Base-by-base conservation (phyloP, 2,329 filamentous ascomycete genomes). In the Stemphylium lycopersici region DNA sequence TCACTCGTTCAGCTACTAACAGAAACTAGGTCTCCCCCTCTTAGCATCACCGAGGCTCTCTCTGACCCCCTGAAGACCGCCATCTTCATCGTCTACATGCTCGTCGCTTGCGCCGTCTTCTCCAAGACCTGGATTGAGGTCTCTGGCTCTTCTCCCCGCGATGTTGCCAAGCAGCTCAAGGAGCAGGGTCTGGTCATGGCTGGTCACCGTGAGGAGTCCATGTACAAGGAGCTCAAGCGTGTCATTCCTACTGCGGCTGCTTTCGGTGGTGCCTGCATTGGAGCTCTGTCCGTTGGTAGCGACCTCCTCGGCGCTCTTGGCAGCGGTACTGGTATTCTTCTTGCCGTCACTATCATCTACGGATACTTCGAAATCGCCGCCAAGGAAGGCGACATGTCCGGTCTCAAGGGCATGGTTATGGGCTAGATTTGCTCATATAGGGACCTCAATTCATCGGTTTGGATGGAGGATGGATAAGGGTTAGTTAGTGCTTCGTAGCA, bases 81-180 rank as follows among this genome's bases (percentile, higher is more conserved):
- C 56, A 85, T 96, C 74, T 99, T 99, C 82, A 91, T 98, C 66
- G 84, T 88, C 65, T 99, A 98, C 84, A 99, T 99, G 93, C 88
- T 99, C 55, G 90, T 91, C 70, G 96, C 96, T 66, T 99, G 95
- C 76, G 93, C 93, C 58, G 87, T 98, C 77, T 99, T 99, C 86
- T 97, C 93, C 80, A 99, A 99, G 90, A 99, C 96, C 49, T 99
- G 95, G 95, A 99, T 99, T 71, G 95, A 99, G 81, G 95, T 99
- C 64, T 98, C 95, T 34, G 96, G 95, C 73, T 97, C 93, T 61
- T 93, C 91, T 82, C 96, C 95, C 57, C 90, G 95, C 73, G 95
- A 99, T 75, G 96, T 99, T 66, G 95, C 95, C 72, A 99, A 99
- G 87, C 95, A 98, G 83, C 88, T 99, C 78, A 99, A 99, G 88